A percentile compares a stretch with the other conserved stretches of the same genome.
Conservation (phyloP, 2,329 filamentous ascomycete genomes). For the Didymella pomorum region DNA sequence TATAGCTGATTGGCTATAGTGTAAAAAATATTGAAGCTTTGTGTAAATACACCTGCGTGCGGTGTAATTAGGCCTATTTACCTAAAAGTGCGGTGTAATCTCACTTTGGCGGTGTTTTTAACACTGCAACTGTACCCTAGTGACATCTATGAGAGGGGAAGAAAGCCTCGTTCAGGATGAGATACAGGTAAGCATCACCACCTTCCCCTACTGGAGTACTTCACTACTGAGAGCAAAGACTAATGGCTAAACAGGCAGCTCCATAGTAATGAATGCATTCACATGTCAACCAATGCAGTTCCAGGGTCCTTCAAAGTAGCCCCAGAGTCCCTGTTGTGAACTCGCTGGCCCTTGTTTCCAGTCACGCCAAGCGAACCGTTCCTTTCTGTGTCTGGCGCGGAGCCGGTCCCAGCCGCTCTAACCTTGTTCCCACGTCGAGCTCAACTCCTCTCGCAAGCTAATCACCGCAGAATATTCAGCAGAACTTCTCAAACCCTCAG, state of each 20-base stretch:
- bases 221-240: background rate
- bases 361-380: slow-evolving; percentile 7
- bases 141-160: background rate
- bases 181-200: slow-evolving; percentile 2
- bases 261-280: background rate
- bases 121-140: no score
- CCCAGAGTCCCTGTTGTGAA: background rate
- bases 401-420: slow-evolving; percentile 3
- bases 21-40: no score
- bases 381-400: background rate
- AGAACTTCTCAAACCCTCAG: background rate
- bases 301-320: background rate
- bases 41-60: no score
- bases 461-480: slow-evolving; percentile 1
- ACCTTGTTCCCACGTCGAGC: background rate
- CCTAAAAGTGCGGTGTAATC: no score
- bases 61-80: no score
- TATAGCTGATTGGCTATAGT: no score
- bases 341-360: background rate
- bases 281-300: background rate
- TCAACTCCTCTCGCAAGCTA: background rate
- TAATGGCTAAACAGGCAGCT: slow-evolving; percentile 8
- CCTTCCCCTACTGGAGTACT: background rate
- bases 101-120: no score
- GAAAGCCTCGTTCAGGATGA: background rate